These are phyloP conservation scores for Falciphora oryzae DNA, from an alignment of 2,329 filamentous ascomycete genomes.

Conservation along the genomic window DNA sequence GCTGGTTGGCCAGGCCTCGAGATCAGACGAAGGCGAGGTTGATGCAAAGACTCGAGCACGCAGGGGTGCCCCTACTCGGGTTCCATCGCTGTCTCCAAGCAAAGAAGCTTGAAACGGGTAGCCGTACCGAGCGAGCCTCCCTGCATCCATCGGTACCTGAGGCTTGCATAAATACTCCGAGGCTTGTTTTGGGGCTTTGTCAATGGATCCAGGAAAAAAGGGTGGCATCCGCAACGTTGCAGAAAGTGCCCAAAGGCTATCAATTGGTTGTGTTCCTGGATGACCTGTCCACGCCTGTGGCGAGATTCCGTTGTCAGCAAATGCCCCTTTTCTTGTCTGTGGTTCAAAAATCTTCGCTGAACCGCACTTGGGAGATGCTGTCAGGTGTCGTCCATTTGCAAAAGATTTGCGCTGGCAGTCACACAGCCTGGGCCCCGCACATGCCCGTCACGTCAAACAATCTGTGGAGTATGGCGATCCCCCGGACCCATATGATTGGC, in stretches of 20 bases:
- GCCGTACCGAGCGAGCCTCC: too few species aligned
- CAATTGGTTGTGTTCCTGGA: not conserved
- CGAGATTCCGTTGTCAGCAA: not conserved
- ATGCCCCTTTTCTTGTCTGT: not conserved
- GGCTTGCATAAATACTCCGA: not conserved
- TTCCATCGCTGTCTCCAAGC: not conserved
- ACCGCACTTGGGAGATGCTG: not conserved
- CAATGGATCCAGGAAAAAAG: not conserved
- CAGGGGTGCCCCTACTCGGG: not conserved
- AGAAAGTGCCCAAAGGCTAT: not conserved
- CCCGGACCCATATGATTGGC: not conserved
- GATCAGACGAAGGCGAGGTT: not conserved
- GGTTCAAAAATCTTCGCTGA: not conserved
- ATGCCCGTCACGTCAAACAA: not conserved
- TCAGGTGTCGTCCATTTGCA: not conserved
- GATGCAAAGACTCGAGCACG: not conserved
- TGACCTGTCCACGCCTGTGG: too few species aligned
- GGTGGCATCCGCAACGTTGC: not conserved
- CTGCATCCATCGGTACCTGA: not conserved
- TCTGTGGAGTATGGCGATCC: not conserved
- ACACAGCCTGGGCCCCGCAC: not conserved
- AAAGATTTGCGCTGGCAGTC: not conserved
- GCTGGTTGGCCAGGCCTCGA: not conserved
- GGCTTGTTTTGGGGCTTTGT: not conserved
- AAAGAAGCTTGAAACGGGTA: not conserved